Conservation (phyloP, 176 grass and related monocot genomes). For the Eleusine indica region DNA sequence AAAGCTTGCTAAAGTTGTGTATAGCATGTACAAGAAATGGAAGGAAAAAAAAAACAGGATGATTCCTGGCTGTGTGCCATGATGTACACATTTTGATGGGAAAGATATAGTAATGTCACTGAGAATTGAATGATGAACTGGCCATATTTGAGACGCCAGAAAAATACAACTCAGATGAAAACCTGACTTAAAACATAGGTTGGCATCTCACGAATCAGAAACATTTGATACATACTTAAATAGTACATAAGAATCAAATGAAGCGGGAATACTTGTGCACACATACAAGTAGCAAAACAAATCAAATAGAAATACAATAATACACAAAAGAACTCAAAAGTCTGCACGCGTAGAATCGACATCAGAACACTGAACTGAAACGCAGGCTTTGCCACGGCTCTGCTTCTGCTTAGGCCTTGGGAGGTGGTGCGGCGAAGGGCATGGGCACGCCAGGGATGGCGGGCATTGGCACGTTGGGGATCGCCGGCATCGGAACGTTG, state of each 20-base stretch:
- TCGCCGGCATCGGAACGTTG: neutral
- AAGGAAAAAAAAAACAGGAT: neutral
- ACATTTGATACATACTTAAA: neutral
- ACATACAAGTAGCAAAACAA: neutral
- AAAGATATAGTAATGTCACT: neutral
- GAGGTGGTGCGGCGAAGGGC: slow-evolving; percentile 35
- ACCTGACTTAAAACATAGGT: too few relatives aligned
- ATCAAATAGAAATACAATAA: neutral
- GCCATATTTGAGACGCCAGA: neutral
- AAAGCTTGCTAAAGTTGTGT: neutral
- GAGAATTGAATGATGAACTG: neutral
- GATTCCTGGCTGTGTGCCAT: neutral
- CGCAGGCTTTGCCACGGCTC: too few relatives aligned
- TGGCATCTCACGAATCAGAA: neutral
- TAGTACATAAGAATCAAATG: neutral
- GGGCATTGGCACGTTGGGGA: neutral
- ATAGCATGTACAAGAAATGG: neutral
- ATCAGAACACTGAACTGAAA: neutral
- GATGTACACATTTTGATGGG: slow-evolving; percentile 1
- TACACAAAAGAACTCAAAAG: neutral
- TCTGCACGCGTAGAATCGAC: neutral
- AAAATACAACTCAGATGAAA: neutral
- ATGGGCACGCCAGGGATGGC: neutral
- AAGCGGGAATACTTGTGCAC: neutral
- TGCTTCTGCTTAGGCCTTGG: slow-evolving; percentile 10